Base-by-base conservation (phyloP, 2,329 filamentous ascomycete species). In the Juglanconis juglandina region DNA sequence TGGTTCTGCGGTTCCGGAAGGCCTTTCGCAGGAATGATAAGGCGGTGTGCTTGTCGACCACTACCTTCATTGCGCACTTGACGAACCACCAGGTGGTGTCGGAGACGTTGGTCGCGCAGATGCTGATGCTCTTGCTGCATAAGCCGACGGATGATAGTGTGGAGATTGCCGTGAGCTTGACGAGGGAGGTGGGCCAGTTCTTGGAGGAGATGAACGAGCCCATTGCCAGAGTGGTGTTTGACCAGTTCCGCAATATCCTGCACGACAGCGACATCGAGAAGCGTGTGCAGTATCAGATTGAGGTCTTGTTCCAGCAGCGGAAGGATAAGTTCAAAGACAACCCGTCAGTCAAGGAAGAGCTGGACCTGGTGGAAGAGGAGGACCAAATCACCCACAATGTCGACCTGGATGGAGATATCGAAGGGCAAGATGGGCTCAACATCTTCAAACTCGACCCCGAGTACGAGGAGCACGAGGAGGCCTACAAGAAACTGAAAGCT, bases 251-350 rank as follows among this genome's bases (percentile, higher is more conserved):
- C 68, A 94, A 89, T 68, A 97, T 98, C 65, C 79, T 99, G 8
- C 94, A 99, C 77, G 95, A 99, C 74, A 92, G 92, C 49, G 93
- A 95, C 70, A 96, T 99, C 72, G 94, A 98, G 72, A 97, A 96
- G 81, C 85, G 95, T 65, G 93, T 94, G n/a, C 95, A 99, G 76
- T 99, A 98, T 76, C 96, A 96, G 91, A 94, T 99, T 60, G 95
- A 99, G 74, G 95, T 98, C 5, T 78, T 99, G 48, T 99, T 99
- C 73, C 93, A 99, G 77, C 89, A 97, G 59, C 86, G 95, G 65
- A 96, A 97, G 76, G 94, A 98, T 76, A 90, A 90, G 69, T 99
- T 96, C 81, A 96, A 96, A 78, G 92, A 98, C 69, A 92, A 98
- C 69, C 92, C 89, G 17, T 88, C 92, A 0, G 80, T 98, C 68